phyloP scores from a whole-genome alignment of 768 basidiomycete genomes.

The Naganishia vishniacii region DNA sequence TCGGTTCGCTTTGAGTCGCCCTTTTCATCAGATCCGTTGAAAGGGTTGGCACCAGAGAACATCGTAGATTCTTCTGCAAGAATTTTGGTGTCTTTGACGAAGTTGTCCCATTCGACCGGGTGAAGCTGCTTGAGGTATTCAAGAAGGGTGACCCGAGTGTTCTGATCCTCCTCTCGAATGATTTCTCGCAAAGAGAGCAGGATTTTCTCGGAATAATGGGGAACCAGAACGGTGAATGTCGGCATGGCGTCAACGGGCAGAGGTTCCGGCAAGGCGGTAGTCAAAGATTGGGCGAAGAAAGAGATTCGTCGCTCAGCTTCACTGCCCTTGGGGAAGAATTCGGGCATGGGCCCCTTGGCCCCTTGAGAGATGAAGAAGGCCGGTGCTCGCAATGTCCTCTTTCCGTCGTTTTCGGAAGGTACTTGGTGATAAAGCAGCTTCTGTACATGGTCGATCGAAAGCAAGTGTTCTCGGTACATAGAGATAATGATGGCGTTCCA shows the following conservation, averaged over 20 bases:
- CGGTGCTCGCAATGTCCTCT: constrained; percentile 85
- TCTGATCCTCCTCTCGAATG: constrained; percentile 95
- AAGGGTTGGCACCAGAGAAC: constrained; percentile 60
- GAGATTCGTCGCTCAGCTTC: constrained; percentile 97
- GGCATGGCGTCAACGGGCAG: constrained; percentile 99
- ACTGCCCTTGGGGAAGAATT: constrained; percentile 89
- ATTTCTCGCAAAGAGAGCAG: constrained; percentile 93
- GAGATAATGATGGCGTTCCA: constrained; percentile 99
- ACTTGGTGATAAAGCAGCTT: constrained; percentile 97
- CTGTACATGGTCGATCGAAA: constrained; percentile 98
- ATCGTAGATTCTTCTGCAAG: constrained; percentile 88
- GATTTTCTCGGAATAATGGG: constrained; percentile 99
- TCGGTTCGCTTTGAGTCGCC: constrained; percentile 64
- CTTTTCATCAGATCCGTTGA: constrained; percentile 70
- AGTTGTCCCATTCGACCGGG: constrained; percentile 98
- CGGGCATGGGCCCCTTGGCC: constrained; percentile 70
- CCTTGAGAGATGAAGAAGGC: constrained; percentile 97
- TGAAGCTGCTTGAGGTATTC: constrained; percentile 99
- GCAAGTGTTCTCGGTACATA: constrained; percentile 98
- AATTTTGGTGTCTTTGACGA: constrained; percentile 99
- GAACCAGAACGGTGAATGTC: constrained; percentile 95
- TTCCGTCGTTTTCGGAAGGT: constrained; percentile 78
- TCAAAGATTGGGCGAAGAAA: constrained; percentile 96
- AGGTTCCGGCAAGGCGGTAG: constrained; percentile 87
- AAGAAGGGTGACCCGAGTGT: constrained; percentile 90